These are phyloP conservation scores for Daldinia decipiens DNA, from an alignment of 495 filamentous ascomycete species.

Conservation along the genomic window DNA sequence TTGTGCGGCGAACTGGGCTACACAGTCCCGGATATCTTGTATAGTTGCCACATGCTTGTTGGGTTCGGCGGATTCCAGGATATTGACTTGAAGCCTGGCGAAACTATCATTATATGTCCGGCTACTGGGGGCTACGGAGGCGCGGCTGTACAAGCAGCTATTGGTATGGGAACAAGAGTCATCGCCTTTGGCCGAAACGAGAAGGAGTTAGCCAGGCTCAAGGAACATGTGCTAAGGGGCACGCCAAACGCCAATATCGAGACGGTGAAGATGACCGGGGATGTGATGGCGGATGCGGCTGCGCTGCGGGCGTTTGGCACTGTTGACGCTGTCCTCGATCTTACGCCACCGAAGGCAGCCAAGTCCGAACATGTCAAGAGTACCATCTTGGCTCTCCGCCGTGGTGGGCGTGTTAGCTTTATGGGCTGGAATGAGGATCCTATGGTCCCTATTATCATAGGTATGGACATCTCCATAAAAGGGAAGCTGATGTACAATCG, in stretches of 20 bases:
- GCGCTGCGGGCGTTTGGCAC: constrained; percentile 47
- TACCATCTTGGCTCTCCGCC: constrained; percentile 49
- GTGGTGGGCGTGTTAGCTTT: constrained; percentile 53
- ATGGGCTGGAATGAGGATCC: constrained; percentile 55
- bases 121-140: constrained; percentile 63
- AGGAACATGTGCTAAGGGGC: constrained; percentile 35
- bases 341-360: constrained; percentile 55
- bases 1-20: constrained; percentile 51
- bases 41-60: constrained; percentile 48
- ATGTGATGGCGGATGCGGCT: constrained; percentile 51
- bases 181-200: constrained; percentile 62
- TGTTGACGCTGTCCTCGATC: constrained; percentile 60
- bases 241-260: constrained; percentile 37
- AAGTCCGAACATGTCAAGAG: constrained; percentile 51
- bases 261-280: constrained; percentile 55
- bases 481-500: constrained; percentile 57
- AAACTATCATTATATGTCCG: constrained; percentile 62
- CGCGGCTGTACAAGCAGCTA: constrained; percentile 57
- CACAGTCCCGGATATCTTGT: constrained; percentile 46
- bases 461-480: constrained; percentile 47
- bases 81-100: constrained; percentile 62
- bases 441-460: constrained; percentile 33
- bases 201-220: constrained; percentile 41
- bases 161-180: constrained; percentile 63
- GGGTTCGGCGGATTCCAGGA: constrained; percentile 61